Evolutionary conservation across 257 asterid genomes (phyloP), one percentile per base, ranked within the genome.

Genomic region (Anisodus acutangulus): DNA sequence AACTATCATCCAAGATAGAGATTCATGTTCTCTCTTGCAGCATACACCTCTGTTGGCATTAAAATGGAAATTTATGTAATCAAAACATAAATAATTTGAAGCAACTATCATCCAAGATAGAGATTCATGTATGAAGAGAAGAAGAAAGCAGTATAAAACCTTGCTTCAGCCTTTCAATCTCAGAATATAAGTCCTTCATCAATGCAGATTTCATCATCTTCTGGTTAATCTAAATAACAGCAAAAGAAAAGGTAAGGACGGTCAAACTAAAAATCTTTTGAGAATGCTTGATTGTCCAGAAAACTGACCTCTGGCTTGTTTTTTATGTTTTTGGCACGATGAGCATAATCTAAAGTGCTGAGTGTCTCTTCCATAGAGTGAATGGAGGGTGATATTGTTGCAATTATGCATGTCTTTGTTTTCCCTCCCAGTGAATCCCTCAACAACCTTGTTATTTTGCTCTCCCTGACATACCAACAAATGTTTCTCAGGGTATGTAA

Each of bases 401-500:
- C 99, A 88, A 97, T 97, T 79, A 97, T 90, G 83, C 99, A 97
- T 22, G 99, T 97, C 92, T 97, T 97, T 13, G 98, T 97, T 92
- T 95, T 97, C 80, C 99, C 99, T 85, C 99, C 99, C 60, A 97
- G 90, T 37, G 99, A 97, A 88, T 97, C 99, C 88, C 99, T 92
- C 76, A 97, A 90, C 90, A 97, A 85, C 88, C 99, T 92, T 83
- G 99, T 97, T 81, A 97, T 84, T 90, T 97, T 97, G 93, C 99
- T 97, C 86, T 97, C 99, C 91, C 99, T 97, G 96, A 80, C 64
- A 87, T 84, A n/a, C 78, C 35, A 83, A 62, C 43, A 67, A 31
- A 31, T 58, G 31, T 35, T 55, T 68, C 85, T 16, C 53, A 82
- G 26, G 68, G 80, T 68, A 16, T 68, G 70, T 67, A 62, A 78